Conservation (phyloP, 2,329 filamentous ascomycete species). For the Aspergillus niger region DNA sequence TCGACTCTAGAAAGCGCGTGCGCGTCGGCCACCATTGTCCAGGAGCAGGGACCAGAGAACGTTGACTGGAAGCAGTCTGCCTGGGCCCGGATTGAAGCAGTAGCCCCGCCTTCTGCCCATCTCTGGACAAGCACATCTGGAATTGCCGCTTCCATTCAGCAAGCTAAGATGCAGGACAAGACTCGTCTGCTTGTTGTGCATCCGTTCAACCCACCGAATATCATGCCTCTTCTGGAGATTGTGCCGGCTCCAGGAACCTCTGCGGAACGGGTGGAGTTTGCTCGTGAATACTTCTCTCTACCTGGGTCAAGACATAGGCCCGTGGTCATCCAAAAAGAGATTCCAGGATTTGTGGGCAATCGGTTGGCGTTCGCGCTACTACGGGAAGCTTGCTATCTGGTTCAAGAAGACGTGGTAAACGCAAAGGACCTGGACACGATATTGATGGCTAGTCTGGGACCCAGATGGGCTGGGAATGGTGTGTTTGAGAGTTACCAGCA, state of each 20-base stretch:
- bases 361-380: constrained; percentile 59
- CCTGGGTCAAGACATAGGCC: constrained; percentile 37
- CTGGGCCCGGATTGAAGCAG: constrained; percentile 54
- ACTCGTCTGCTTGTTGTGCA: constrained; percentile 58
- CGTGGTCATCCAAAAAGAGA: constrained; percentile 55
- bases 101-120: constrained; percentile 49
- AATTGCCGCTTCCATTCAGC: constrained; percentile 57
- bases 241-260: constrained; percentile 53
- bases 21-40: constrained; percentile 52
- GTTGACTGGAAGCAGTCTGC: constrained; percentile 53
- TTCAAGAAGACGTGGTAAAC: constrained; percentile 55
- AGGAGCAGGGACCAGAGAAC: constrained; percentile 62
- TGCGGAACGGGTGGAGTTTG: constrained; percentile 30
- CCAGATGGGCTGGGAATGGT: constrained; percentile 58
- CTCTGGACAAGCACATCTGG: constrained; percentile 63
- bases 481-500: constrained; percentile 63
- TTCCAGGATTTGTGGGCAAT: constrained; percentile 60
- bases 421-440: constrained; percentile 58
- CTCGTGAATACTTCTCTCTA: constrained; percentile 43
- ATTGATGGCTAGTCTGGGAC: constrained; percentile 55
- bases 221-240: constrained; percentile 63
- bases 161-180: constrained; percentile 44
- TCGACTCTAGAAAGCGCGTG: constrained; percentile 19
- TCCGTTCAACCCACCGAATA: constrained; percentile 63
- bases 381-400: constrained; percentile 58